Base-by-base conservation (phyloP, 2,329 filamentous ascomycete genomes). In the Cercospora sp. region DNA sequence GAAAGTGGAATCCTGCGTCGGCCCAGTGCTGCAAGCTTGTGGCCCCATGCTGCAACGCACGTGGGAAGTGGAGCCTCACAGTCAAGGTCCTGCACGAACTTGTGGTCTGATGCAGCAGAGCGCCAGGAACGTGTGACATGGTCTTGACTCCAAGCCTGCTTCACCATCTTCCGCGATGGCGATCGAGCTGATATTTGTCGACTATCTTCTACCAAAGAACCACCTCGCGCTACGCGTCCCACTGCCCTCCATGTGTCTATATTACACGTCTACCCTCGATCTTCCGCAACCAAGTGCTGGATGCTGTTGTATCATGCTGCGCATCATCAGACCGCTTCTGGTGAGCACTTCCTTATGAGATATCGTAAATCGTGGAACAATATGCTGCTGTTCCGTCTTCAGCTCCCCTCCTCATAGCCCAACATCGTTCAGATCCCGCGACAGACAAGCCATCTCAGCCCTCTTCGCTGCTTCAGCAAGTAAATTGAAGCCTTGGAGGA, bases 401-500 rank as follows among this genome's bases (percentile, higher is more conserved):
- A 62, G 36, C 60, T 28, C 23, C 12, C 7, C 28, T 20, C 13
- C 55, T 55, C 64, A 77, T 45, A 78, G 64, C 63, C 87, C 88
- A 76, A 91, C 86, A 71, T 89, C 87, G 75, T 92, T 93, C 77
- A 98, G 86, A 80, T 97, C 94, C 70, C 94, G 87, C 85, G 94
- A 91, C 78, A 97, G 84, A 75, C 93, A 89, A 51, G 92, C 92
- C 85, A 97, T 91, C 80, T 97, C 93, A 9, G 94, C 94, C 51
- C 94, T 86, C 81, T 97, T 97, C 53, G 93, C 94, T 1, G 94
- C 94, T 83, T 98, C 94, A 40, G 94, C 94, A 51, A 97, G 87
- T 31, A 97, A 87, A 67, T 87, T 94, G 76, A 94, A 92, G 79
- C 97, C 90, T 75, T 90, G 88, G 68, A 97, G 85, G 77, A 93